phyloP scores from a whole-genome alignment of 2,329 filamentous ascomycete species.

The Ceratocystis diversiconidia region DNA sequence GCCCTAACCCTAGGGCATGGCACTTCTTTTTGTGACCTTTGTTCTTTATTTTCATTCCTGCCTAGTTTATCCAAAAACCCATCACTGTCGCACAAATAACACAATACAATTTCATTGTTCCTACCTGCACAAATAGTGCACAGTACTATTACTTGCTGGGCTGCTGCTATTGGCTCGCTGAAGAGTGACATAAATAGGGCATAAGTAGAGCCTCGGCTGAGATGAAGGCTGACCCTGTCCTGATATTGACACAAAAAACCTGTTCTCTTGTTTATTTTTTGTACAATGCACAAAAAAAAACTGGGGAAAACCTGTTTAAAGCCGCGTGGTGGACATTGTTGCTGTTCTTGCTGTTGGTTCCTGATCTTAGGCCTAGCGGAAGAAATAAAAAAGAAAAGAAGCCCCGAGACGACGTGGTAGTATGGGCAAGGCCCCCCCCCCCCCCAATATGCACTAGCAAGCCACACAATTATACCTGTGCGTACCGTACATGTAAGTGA shows the following conservation, averaged over 20 bases:
- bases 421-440: neutral
- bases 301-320: constrained; percentile 1
- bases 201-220: neutral
- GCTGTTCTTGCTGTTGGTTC: neutral
- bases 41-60: no score
- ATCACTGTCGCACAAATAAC: neutral
- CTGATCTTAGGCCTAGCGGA: neutral
- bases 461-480: no score
- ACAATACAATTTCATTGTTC: neutral
- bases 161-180: neutral
- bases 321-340: neutral
- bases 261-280: neutral
- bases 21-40: no score
- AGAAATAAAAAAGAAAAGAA: neutral
- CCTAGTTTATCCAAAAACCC: no score
- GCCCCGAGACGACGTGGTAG: neutral
- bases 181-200: neutral
- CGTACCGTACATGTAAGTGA: neutral
- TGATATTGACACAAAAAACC: neutral
- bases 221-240: neutral
- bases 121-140: neutral
- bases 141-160: neutral
- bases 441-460: neutral
- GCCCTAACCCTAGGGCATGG: no score
- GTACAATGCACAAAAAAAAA: neutral